These are phyloP conservation scores for Pelomyxa schiedti DNA, from an alignment of 78 protist genomes.

Conservation along the genomic window DNA sequence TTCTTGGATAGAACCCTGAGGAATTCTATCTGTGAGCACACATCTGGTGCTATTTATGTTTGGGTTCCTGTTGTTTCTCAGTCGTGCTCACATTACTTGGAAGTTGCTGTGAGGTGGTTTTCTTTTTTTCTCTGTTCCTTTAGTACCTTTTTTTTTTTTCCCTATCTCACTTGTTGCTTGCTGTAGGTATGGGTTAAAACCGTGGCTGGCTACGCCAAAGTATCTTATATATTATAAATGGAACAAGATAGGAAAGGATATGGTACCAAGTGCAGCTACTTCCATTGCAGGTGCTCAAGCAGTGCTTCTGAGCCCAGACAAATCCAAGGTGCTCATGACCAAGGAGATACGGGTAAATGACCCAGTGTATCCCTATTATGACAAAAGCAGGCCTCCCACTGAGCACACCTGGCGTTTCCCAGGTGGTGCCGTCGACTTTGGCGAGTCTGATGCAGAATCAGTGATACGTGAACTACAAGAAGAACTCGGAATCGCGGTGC, in stretches of 20 bases:
- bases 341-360: background rate
- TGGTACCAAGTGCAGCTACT: background rate
- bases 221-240: background rate
- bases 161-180: too few relatives aligned
- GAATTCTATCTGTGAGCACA: background rate
- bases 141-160: too few relatives aligned
- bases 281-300: background rate
- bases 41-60: background rate
- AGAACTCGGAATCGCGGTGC: background rate
- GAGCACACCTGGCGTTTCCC: background rate
- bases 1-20: background rate
- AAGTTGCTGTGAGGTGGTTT: too few relatives aligned
- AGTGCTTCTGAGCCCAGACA: background rate
- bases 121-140: too few relatives aligned
- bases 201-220: background rate
- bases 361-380: too few relatives aligned
- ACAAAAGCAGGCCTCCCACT: too few relatives aligned
- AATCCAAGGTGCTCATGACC: background rate
- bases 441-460: background rate
- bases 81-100: too few relatives aligned
- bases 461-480: background rate
- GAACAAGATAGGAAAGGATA: background rate
- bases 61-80: background rate
- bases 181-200: background rate
- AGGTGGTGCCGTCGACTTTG: background rate